These are phyloP conservation scores for Didymella pomorum DNA, from an alignment of 2,329 filamentous ascomycete species.

Conservation along the genomic window DNA sequence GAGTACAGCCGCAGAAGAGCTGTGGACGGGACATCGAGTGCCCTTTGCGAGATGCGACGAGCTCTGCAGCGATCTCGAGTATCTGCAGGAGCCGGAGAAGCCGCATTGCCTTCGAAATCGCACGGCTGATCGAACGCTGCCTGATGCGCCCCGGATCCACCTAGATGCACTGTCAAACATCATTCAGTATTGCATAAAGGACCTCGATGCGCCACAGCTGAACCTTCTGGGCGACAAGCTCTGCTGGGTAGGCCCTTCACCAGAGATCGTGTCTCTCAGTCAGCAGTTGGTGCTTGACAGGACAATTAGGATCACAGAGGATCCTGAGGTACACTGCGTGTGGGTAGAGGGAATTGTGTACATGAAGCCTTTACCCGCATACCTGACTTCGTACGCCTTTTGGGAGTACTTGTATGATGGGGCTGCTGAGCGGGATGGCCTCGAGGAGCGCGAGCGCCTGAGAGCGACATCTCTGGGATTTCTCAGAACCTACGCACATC, in stretches of 20 bases:
- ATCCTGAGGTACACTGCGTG: slow-evolving; percentile 29
- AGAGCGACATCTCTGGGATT: slow-evolving; percentile 4
- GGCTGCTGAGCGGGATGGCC: neutral
- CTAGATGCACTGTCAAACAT: neutral
- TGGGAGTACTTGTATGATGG: slow-evolving; percentile 34
- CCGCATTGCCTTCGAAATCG: slow-evolving; percentile 18
- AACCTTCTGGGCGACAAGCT: slow-evolving; percentile 5
- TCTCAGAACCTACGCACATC: neutral
- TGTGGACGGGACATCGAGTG: slow-evolving; percentile 5
- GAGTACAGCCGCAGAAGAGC: slow-evolving; percentile 14
- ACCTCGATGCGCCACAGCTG: slow-evolving; percentile 1
- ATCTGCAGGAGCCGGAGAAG: slow-evolving; percentile 19
- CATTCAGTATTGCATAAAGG: neutral
- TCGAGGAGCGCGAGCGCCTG: slow-evolving; percentile 1
- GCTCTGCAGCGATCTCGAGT: slow-evolving; percentile 27
- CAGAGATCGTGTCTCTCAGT: slow-evolving; percentile 21
- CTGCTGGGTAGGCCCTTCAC: neutral
- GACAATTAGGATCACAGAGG: slow-evolving; percentile 28
- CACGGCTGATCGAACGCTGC: neutral
- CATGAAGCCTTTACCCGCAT: slow-evolving; percentile 3
- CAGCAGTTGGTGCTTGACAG: slow-evolving; percentile 30
- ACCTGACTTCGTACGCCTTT: slow-evolving; percentile 29
- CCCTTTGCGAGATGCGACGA: slow-evolving; percentile 23
- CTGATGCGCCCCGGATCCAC: neutral
- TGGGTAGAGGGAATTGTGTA: slow-evolving; percentile 21